Evolutionary conservation across 2,329 filamentous ascomycete species (phyloP), one percentile per base, ranked within the genome.

Genomic region (Alternaria arborescens): DNA sequence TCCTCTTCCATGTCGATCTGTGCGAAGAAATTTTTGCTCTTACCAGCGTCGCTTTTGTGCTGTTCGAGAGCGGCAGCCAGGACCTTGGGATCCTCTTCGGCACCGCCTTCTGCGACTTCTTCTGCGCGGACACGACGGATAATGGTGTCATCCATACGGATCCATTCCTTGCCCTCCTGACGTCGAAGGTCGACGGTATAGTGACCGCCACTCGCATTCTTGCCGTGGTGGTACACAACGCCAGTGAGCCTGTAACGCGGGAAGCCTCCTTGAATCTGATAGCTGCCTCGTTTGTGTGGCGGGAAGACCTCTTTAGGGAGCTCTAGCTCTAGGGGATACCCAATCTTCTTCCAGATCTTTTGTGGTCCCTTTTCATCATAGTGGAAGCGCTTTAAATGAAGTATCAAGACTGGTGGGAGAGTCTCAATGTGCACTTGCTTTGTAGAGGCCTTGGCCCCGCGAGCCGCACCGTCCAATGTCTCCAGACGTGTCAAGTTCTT

Each of bases 301-400:
- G 93, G 90, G 72, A 99, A 91, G 10, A 93, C 91, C 75, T 98
- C 94, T 58, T 90, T 91, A 0, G 95, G 95, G 64, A 99, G 93
- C 76, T 98, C 94, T 52, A 99, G 85, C 73, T 98, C 94, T 28
- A 99, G 83, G 0, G 95, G 95, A 74, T 99, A 99, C 20, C 93
- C 94, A 60, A 99, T 86, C 82, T 94, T 97, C 83, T 98, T 99
- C 92, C 94, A 97, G 66, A 98, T 97, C 84, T 99, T 99, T 73
- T 97, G 91, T 0, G 93, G 97, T 24, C 93, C 93, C 59, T 90
- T 87, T 62, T 89, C 92, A 72, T 98, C 93, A 71, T 97, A 98
- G 72, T 97, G 93, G 84, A 99, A 99, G 44, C 95, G 92, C 82
- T 99, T 99, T 42, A 99, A 85, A 75, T 99, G 95, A 8, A 99